phyloP scores from a whole-genome alignment of 352 stramenopile species.

The Phytophthora tentaculata region DNA sequence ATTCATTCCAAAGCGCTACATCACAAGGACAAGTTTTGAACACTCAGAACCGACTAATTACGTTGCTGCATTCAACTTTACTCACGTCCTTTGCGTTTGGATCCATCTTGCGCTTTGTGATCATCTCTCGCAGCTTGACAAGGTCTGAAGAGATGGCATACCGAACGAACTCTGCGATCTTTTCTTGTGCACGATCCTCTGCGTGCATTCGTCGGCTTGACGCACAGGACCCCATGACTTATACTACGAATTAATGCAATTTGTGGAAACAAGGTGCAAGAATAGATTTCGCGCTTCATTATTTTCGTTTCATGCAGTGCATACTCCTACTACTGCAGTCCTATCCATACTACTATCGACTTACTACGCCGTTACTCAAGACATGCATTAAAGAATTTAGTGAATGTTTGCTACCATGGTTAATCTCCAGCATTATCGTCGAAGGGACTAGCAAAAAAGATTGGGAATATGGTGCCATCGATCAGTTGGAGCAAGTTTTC shows the following conservation, averaged over 20 bases:
- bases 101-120: constrained; percentile 56
- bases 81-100: constrained; percentile 67
- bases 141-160: constrained; percentile 63
- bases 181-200: constrained; percentile 43
- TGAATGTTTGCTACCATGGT: constrained; percentile 89
- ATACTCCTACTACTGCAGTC: background rate
- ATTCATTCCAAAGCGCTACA: constrained; percentile 82
- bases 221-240: constrained; percentile 23
- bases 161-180: constrained; percentile 59
- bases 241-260: background rate
- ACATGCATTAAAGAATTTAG: constrained; percentile 5
- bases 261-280: too few species aligned
- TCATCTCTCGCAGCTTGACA: constrained; percentile 49
- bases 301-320: too few species aligned
- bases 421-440: constrained; percentile 91
- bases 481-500: constrained; percentile 87
- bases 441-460: constrained; percentile 88
- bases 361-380: background rate
- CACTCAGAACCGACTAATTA: background rate
- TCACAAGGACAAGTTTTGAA: background rate
- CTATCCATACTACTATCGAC: background rate
- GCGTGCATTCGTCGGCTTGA: constrained; percentile 16
- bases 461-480: constrained; percentile 93
- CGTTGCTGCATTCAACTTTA: background rate
- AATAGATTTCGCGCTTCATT: constrained; percentile 7